Conservation (phyloP, 2,329 filamentous ascomycete species). For the Clarireedia monteithiana region DNA sequence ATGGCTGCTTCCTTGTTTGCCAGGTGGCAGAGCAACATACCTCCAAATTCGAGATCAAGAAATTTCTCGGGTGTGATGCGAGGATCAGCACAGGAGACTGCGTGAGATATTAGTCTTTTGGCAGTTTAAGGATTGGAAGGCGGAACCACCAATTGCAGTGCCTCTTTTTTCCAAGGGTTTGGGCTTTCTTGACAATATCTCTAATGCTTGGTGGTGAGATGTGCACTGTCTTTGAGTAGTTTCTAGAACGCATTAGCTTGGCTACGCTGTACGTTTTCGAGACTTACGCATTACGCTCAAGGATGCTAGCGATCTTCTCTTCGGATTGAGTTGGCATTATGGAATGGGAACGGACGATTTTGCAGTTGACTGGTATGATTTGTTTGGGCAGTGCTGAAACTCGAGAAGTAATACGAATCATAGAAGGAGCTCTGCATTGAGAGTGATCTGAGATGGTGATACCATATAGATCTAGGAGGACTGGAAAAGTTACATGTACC, state of each 20-base stretch:
- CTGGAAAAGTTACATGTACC: too few species aligned
- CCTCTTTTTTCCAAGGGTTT: slow-evolving; percentile 3
- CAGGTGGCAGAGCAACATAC: neutral
- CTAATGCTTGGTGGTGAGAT: neutral
- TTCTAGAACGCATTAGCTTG: neutral
- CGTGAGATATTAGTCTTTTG: neutral
- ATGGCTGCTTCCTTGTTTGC: neutral
- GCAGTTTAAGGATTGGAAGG: neutral
- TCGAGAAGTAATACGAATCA: neutral
- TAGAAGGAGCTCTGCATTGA: too few species aligned
- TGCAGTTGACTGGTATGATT: neutral
- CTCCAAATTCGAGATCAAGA: slow-evolving; percentile 10
- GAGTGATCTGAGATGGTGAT: neutral
- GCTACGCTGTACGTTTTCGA: neutral
- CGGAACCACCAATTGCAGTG: slow-evolving; percentile 1
- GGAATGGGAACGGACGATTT: neutral
- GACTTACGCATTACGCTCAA: neutral
- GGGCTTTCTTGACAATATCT: neutral
- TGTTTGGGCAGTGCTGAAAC: neutral
- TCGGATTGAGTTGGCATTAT: neutral
- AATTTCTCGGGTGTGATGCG: slow-evolving; percentile 11
- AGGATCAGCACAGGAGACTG: slow-evolving; percentile 10
- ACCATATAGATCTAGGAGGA: too few species aligned
- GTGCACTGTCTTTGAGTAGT: neutral
- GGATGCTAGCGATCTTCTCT: neutral